Conservation (phyloP, 257 asterid genomes). For the Gardenia jasminoides region DNA sequence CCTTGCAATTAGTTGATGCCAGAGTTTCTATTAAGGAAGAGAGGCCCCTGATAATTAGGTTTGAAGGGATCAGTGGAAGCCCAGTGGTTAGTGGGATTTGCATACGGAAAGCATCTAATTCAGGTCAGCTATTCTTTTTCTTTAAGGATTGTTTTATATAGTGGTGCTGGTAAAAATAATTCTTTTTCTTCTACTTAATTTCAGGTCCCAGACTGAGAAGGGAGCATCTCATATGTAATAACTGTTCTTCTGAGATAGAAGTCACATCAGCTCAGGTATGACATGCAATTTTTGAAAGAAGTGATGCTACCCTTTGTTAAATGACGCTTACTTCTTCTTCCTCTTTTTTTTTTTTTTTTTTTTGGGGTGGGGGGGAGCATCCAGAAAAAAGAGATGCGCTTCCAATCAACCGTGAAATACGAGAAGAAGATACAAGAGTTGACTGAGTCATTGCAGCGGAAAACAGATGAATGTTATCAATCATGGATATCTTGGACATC, state of each 20-base stretch:
- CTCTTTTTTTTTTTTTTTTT: slow-evolving; percentile 11
- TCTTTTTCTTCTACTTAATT: slow-evolving; percentile 12
- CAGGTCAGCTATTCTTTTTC: slow-evolving; percentile 40
- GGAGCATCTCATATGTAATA: slow-evolving; percentile 56
- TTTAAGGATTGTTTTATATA: background rate
- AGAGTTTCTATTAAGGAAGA: slow-evolving; percentile 65
- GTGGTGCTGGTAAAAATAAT: slow-evolving; percentile 3
- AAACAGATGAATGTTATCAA: slow-evolving; percentile 91
- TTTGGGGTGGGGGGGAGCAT: slow-evolving; percentile 24
- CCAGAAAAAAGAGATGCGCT: slow-evolving; percentile 57
- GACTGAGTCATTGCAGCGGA: slow-evolving; percentile 59
- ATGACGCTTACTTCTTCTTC: background rate
- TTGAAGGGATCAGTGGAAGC: slow-evolving; percentile 78
- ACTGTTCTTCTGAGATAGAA: slow-evolving; percentile 65
- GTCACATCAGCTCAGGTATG: slow-evolving; percentile 79
- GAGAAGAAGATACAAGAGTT: slow-evolving; percentile 79
- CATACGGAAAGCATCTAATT: slow-evolving; percentile 50
- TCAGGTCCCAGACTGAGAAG: slow-evolving; percentile 44
- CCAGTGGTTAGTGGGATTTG: slow-evolving; percentile 94
- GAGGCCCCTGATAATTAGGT: slow-evolving; percentile 56
- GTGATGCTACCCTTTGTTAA: background rate
- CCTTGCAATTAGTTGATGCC: slow-evolving; percentile 73
- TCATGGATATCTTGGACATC: slow-evolving; percentile 96
- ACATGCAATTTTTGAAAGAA: background rate
- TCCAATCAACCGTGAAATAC: slow-evolving; percentile 61